Base-by-base conservation (phyloP, 225 moss, liverwort and hornwort species). In the Polytrichum commune region DNA sequence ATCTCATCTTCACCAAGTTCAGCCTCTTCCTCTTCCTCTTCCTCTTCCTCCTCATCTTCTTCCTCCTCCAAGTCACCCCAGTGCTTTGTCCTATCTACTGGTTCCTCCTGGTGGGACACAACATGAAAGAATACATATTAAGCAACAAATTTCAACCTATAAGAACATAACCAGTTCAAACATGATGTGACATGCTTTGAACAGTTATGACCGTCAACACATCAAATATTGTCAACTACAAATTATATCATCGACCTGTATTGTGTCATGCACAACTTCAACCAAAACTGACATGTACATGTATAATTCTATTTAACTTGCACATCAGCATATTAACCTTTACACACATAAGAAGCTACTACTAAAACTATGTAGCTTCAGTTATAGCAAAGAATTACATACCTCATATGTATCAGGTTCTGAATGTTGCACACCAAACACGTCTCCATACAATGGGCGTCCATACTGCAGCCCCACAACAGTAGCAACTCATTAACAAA, bases 31-130 rank as follows among this genome's bases (percentile, higher is more conserved):
- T 95, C 97, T 54, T 98, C 98, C 54, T 98, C 97, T 35, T 94
- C 97, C 64, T 98, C 96, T 30, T 98, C 97, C 60, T 97, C 97
- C 71, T 94, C 97, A 38, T 93, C 93, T 78, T 98, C 97, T 78
- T 97, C 96, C 78, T 97, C 97, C 54, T 98, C 98, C 56, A 98
- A 80, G 69, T 98, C 98, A 81, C 98, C 98, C 98, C 98, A 98
- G 74, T 98, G 98, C 75, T 98, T 95, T 28, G 98, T 91, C 38
- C 98, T 85, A 66, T 98, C 98, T 55, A 98, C 85, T 53, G 88
- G 91, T 79, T 98, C 98, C 67, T 95, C 98, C 97, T 98, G 87
- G 9, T 70, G 8, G 67, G 24, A 69, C 22, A 57, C 58, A 23
- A n/a, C 24, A 24, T 23, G 58, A 22, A n/a, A 7, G 58, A 58